Base-by-base conservation (phyloP, 306 rosid genomes). In the Acacia melanoxylon region DNA sequence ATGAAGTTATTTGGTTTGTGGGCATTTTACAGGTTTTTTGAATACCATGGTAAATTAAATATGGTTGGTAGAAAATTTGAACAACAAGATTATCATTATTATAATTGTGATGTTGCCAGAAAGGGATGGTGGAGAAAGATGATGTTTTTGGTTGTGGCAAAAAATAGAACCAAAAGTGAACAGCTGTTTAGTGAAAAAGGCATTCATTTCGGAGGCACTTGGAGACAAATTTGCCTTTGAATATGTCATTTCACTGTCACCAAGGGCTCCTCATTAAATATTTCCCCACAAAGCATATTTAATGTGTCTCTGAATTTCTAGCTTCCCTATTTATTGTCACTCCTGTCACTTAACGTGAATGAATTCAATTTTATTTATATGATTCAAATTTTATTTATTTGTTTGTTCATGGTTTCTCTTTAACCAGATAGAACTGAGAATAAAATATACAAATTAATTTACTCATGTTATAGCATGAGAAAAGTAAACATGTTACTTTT, bases 251-350 rank as follows among this genome's bases (percentile, higher is more conserved):
- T 84, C 48, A 37, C 16, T 44, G 81, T 74, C 76, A 61, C 29
- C 61, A 24, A 15, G 14, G 12, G 44, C 76, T 31, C 67, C 63
- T 65, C 49, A 65, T 63, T 81, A 54, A 81, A 81, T 77, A 29
- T 41, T 71, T 44, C 56, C 37, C 14, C 58, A 2, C 67, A 24
- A 59, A 42, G 12, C 75, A 71, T 25, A 71, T 71, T 71, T 6
- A 71, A 24, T 71, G 31, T 71, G 76, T 61, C 70, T 52, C 61
- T 31, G 82, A 85, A 71, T 40, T 51, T 81, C 72, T 49, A 51
- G 69, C 33, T 31, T 75, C 63, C 73, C 35, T 25, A 61, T 62
- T 77, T 19, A 85, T 61, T 29, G 52, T 40, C 62, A 40, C 74
- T 75, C 37, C 67, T 58, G 35, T 25, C 35, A 11, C 1, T 24